Percentiles rank a stretch among this genome's conserved stretches.
phyloP scores from a whole-genome alignment of 2,329 filamentous ascomycete species.

The Fusarium lyarnte region DNA sequence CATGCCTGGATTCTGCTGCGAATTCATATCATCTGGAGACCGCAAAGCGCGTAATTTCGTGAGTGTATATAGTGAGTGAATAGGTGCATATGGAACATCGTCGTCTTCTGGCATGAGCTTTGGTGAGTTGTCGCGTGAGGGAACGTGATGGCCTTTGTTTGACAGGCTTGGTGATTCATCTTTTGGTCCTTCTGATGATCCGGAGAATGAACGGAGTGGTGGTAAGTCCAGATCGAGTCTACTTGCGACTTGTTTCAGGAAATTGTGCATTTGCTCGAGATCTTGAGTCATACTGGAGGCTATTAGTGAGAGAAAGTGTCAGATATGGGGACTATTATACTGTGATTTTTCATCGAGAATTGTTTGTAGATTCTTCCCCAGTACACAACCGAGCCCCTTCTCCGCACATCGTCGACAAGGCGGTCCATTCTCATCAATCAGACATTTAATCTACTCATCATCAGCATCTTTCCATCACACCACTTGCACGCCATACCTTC shows the following conservation, averaged over 20 bases:
- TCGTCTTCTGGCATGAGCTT: slow-evolving; percentile 41
- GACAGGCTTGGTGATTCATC: slow-evolving; percentile 8
- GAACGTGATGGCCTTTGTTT: slow-evolving; percentile 22
- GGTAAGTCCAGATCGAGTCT: slow-evolving; percentile 22
- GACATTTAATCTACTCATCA: slow-evolving; percentile 48
- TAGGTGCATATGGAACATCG: slow-evolving; percentile 47
- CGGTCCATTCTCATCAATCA: slow-evolving; percentile 51
- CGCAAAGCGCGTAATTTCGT: slow-evolving; percentile 47
- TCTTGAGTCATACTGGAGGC: background rate
- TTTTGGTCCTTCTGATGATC: background rate
- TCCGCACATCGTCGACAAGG: slow-evolving; percentile 50
- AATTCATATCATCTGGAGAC: slow-evolving; percentile 40
- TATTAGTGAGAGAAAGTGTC: background rate
- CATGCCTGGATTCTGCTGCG: slow-evolving; percentile 10
- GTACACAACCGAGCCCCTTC: slow-evolving; percentile 47
- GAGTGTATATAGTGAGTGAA: slow-evolving; percentile 49
- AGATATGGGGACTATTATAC: slow-evolving; percentile 25
- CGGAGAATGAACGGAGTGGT: slow-evolving; percentile 10
- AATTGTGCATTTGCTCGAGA: slow-evolving; percentile 21
- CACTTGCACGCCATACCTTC: slow-evolving; percentile 41
- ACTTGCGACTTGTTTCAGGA: slow-evolving; percentile 19
- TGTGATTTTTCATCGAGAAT: slow-evolving; percentile 51
- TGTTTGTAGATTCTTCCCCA: slow-evolving; percentile 52
- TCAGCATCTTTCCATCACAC: background rate
- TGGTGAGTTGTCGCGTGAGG: slow-evolving; percentile 31